Evolutionary conservation across 2,329 filamentous ascomycete species (phyloP).

Genomic region (Decorospora gaudefroyi): DNA sequence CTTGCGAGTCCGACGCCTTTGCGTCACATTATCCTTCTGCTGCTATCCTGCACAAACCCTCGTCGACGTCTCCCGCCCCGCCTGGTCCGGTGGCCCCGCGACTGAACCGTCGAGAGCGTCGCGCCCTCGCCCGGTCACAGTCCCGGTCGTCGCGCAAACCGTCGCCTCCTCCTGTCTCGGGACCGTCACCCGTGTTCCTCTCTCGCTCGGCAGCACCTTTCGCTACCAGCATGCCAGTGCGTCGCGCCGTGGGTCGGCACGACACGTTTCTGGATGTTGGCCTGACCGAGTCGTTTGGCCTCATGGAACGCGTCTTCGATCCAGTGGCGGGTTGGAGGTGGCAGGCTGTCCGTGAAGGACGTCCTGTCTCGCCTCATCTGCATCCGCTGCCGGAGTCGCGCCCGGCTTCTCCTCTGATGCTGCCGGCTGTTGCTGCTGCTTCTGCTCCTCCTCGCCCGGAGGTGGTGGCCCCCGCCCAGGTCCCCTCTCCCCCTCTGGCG

Average conservation of each 20-base stretch:
- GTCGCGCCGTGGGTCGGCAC: not conserved
- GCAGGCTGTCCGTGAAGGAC: conserved; percentile 2
- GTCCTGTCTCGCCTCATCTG: not conserved
- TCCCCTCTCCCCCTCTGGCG: no score
- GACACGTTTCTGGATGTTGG: conserved; percentile 7
- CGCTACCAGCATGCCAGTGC: conserved; percentile 1
- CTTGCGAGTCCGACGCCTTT: conserved; percentile 7
- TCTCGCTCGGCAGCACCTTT: conserved; percentile 3
- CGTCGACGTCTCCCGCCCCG: conserved; percentile 1
- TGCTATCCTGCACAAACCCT: conserved; percentile 2
- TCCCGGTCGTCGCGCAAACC: no score
- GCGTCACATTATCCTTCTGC: not conserved
- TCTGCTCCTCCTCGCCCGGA: not conserved
- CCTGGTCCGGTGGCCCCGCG: conserved; percentile 1
- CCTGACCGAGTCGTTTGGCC: conserved; percentile 2
- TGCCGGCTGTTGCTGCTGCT: not conserved
- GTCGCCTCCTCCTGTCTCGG: conserved; percentile 1
- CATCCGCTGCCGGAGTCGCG: not conserved
- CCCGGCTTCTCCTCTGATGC: not conserved
- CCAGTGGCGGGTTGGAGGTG: conserved; percentile 7
- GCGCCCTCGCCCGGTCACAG: conserved; percentile 1
- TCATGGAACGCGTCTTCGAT: conserved; percentile 7
- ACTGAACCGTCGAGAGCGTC: conserved; percentile 5
- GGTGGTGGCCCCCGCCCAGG: no score
- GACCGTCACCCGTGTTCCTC: not conserved